These are phyloP conservation scores for Penicillium sp. DNA, from an alignment of 2,329 filamentous ascomycete species.

Conservation along the genomic window DNA sequence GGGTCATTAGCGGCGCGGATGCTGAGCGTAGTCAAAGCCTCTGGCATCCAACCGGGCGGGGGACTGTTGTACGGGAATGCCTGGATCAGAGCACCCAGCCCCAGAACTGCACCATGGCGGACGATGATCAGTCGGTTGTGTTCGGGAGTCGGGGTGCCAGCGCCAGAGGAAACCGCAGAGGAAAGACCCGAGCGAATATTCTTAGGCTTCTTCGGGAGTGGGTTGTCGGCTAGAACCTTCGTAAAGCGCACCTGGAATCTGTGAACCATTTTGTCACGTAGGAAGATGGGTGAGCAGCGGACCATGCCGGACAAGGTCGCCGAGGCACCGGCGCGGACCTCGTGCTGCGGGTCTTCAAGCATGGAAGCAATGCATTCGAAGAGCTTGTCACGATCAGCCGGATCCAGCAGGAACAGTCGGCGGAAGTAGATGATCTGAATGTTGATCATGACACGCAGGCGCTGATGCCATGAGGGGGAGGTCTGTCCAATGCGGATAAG, in stretches of 20 bases:
- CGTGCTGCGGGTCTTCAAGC: conserved; percentile 87
- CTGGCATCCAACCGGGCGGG: conserved; percentile 90
- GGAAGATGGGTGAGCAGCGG: conserved; percentile 79
- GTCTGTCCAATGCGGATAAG: conserved; percentile 85
- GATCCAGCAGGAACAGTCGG: conserved; percentile 81
- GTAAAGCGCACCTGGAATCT: conserved; percentile 79
- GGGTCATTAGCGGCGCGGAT: conserved; percentile 83
- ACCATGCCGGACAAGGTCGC: conserved; percentile 97
- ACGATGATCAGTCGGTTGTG: conserved; percentile 74
- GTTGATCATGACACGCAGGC: conserved; percentile 90
- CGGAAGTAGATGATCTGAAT: conserved; percentile 99
- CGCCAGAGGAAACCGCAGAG: conserved; percentile 46
- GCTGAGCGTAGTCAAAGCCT: conserved; percentile 82
- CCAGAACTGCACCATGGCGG: conserved; percentile 87
- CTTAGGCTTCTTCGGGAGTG: conserved; percentile 71
- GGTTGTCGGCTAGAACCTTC: conserved; percentile 74
- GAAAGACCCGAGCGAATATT: conserved; percentile 38
- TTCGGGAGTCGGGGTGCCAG: conserved; percentile 53
- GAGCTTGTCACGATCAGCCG: conserved; percentile 72
- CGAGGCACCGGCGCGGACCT: conserved; percentile 90
- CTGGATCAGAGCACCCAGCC: conserved; percentile 85
- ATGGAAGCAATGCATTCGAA: conserved; percentile 95
- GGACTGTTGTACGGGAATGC: conserved; percentile 96
- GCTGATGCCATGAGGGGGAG: conserved; percentile 90
- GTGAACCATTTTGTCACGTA: conserved; percentile 76